Base-by-base conservation (phyloP, 495 filamentous ascomycete genomes). In the Penicillium antarcticum region DNA sequence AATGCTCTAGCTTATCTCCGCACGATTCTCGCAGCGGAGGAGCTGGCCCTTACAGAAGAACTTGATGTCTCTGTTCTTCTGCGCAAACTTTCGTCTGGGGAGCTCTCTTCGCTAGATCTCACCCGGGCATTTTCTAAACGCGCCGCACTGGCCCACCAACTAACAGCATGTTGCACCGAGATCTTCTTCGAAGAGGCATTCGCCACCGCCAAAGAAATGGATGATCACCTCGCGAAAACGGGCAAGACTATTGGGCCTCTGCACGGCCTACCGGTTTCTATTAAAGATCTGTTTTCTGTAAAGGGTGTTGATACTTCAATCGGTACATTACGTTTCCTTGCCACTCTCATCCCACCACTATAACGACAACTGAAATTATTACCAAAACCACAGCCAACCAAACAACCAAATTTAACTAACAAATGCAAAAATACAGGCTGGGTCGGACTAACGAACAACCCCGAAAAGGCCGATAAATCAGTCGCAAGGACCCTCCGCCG, bases 231-330 rank as follows among this genome's bases (percentile, higher is more conserved):
- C 5, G 52, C 55, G 5, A 60, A 58, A 26, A 70, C 69, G 4
- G 68, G 71, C 0, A 73, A 72, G 39, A 67, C 75, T 5, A 53
- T 80, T 13, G 86, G 86, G 0, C 85, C 84, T 3, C 67, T 89
- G 0, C 86, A 89, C 51, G 86, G 86, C 14, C 51, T 89, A 7
- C 86, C 86, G 0, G 81, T 88, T 19, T 83, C 78, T 18, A 74
- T 87, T 9, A 89, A 89, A 63, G 86, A 88, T 60, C 74, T 82
- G 47, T 73, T 87, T 45, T 72, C 72, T 23, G 76, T 89, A 21
- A 72, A 82, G 55, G 83, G 76, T 3, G 65, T 80, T n/a, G 69
- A 75, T 55, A 73, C 72, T n/a, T 69, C 68, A 3, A 65, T 75
- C 51, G 73, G 71, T 75, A 61, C 24, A 58, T 48, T 32, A 12